phyloP scores from a whole-genome alignment of 306 rosid species.

The Cicer chorassanicum region DNA sequence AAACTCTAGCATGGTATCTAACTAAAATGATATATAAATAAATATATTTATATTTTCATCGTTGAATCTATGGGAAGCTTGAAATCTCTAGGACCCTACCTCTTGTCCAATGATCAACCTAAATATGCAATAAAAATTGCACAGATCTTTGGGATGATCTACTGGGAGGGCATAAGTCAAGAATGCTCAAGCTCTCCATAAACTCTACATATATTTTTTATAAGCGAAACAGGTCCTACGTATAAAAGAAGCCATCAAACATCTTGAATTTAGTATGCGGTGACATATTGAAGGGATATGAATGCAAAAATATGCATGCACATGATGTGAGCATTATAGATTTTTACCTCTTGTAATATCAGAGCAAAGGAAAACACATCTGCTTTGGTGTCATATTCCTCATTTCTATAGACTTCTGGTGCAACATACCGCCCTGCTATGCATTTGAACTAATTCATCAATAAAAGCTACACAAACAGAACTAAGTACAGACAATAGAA shows the following conservation, averaged over 20 bases:
- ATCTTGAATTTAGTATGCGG: conserved; percentile 32
- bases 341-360: conserved; percentile 61
- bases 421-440: conserved; percentile 66
- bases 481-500: conserved; percentile 30
- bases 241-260: conserved; percentile 7
- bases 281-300: conserved; percentile 6
- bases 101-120: conserved; percentile 15
- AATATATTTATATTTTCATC: background rate
- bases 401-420: conserved; percentile 62
- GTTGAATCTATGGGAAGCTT: conserved; percentile 11
- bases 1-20: conserved; percentile 15
- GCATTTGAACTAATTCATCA: conserved; percentile 32
- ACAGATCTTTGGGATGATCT: conserved; percentile 16
- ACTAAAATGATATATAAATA: conserved; percentile 3
- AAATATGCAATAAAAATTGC: background rate
- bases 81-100: background rate
- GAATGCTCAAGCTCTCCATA: background rate
- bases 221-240: conserved; percentile 5
- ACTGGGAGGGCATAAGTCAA: background rate
- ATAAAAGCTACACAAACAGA: conserved; percentile 32
- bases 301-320: conserved; percentile 14
- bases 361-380: conserved; percentile 65
- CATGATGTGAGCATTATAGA: background rate
- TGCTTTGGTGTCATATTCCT: conserved; percentile 59
- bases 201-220: conserved; percentile 9